These are phyloP conservation scores for Melampsora abietis-canadensis DNA, from an alignment of 1,284 basidiomycete genomes.

Conservation along the genomic window DNA sequence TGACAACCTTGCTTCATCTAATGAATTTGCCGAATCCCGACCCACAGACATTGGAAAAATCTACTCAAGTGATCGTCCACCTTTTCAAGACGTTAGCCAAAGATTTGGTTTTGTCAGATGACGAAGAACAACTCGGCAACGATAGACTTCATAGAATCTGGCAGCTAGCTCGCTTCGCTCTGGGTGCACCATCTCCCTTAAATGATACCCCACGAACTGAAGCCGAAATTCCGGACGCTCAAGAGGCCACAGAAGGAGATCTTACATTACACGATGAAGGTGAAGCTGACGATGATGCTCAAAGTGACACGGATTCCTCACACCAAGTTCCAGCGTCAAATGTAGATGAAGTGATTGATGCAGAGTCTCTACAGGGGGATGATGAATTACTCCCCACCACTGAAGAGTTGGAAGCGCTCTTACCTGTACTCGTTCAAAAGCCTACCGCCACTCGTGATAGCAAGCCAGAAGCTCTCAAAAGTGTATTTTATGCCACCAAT, in stretches of 20 bases:
- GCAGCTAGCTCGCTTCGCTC: slow-evolving; percentile 30
- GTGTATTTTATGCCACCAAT: slow-evolving; percentile 31
- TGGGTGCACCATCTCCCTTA: slow-evolving; percentile 28
- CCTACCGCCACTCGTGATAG: neutral
- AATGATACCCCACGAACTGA: neutral
- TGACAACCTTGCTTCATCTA: slow-evolving; percentile 36
- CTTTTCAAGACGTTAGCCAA: slow-evolving; percentile 43
- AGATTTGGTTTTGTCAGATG: slow-evolving; percentile 21
- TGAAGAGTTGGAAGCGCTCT: slow-evolving; percentile 7
- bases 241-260: slow-evolving; percentile 11
- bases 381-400: neutral
- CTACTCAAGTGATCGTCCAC: slow-evolving; percentile 33
- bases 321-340: neutral
- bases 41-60: slow-evolving; percentile 33
- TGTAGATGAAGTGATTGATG: neutral
- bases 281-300: neutral
- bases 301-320: neutral
- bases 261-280: slow-evolving; percentile 3
- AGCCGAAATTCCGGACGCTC: neutral
- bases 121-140: slow-evolving; percentile 8
- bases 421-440: neutral
- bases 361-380: neutral
- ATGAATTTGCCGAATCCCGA: slow-evolving; percentile 35
- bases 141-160: slow-evolving; percentile 31
- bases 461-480: slow-evolving; percentile 1